A percentile compares a stretch with the other conserved stretches of the same genome.
These are phyloP conservation scores for Plasmodium inui DNA, from an alignment of 169 alveolate genomes.

Conservation along the genomic window DNA sequence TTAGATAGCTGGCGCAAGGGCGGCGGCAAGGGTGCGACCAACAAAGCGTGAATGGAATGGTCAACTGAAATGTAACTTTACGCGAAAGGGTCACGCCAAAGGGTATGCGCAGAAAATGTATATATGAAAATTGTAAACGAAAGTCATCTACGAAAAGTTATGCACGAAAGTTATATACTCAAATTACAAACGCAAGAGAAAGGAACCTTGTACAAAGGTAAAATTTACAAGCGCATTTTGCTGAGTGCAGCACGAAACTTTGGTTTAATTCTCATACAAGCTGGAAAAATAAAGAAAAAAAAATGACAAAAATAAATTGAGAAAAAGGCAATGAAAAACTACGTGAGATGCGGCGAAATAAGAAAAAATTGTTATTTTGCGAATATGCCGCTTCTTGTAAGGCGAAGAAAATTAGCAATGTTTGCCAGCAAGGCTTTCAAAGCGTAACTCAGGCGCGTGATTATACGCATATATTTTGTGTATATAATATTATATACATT, in stretches of 20 bases:
- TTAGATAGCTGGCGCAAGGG: background rate
- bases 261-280: background rate
- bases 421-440: background rate
- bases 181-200: background rate
- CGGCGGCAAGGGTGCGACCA: background rate
- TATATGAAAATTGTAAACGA: background rate
- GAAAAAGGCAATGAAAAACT: background rate
- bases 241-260: background rate
- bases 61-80: background rate
- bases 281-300: background rate
- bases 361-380: background rate
- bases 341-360: background rate
- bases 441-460: background rate
- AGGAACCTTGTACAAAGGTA: background rate
- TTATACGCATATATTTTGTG: background rate
- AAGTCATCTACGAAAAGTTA: background rate
- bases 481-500: background rate
- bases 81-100: background rate
- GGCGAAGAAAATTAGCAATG: background rate
- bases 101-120: background rate
- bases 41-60: background rate
- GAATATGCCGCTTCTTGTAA: background rate
- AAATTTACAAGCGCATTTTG: background rate
- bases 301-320: background rate
- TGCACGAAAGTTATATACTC: background rate